Conservation (phyloP, 108 stramenopile species). For the Cyclotella distinguenda region DNA sequence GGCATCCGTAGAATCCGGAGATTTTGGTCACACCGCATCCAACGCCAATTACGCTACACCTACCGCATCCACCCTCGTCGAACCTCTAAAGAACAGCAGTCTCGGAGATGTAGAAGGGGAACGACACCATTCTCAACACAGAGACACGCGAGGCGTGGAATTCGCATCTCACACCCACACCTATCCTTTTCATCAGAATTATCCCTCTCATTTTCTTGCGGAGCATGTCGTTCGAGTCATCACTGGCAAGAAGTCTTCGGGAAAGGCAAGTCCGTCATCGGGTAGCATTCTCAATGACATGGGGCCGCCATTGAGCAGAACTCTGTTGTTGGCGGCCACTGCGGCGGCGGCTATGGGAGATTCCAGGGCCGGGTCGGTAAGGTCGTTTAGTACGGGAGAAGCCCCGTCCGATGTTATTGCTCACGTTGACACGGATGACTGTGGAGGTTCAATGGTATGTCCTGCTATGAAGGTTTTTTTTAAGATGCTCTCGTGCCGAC, state of each 20-base stretch:
- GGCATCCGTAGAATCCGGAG: conserved; percentile 21
- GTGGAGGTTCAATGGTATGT: conserved; percentile 43
- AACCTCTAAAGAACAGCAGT: background rate
- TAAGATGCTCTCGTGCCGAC: background rate
- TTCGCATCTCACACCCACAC: conserved; percentile 14
- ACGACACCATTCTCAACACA: background rate
- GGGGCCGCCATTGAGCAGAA: conserved; percentile 57
- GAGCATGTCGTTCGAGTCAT: background rate
- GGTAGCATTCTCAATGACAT: conserved; percentile 40
- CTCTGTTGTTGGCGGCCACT: conserved; percentile 27
- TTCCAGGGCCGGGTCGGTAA: conserved; percentile 9
- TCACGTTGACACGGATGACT: conserved; percentile 59
- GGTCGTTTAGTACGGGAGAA: conserved; percentile 31
- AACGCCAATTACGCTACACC: background rate
- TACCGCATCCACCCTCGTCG: background rate
- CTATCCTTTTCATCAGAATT: conserved; percentile 12
- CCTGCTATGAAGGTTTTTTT: conserved; percentile 8
- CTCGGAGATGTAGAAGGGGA: no score
- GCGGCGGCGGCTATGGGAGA: background rate
- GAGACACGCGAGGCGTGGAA: conserved; percentile 8
- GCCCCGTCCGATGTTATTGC: conserved; percentile 47
- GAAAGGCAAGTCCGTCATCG: background rate
- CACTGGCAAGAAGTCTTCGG: background rate
- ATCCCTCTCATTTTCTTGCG: conserved; percentile 12
- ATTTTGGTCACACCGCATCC: background rate